These are phyloP conservation scores for Lentinula boryana DNA, from an alignment of 768 basidiomycete genomes.

Conservation along the genomic window DNA sequence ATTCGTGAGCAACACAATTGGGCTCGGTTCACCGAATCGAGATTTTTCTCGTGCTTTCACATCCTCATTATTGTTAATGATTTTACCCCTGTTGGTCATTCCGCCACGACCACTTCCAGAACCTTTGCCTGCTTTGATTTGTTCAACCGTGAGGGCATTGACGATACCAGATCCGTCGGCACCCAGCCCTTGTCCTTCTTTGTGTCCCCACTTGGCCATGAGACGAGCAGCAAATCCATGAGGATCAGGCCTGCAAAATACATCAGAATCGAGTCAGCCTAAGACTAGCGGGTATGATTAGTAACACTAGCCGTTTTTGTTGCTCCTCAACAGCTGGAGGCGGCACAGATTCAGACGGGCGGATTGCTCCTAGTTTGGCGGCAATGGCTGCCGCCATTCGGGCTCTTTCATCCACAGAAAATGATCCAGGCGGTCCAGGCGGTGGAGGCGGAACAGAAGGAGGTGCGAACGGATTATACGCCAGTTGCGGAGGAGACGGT, in stretches of 20 bases:
- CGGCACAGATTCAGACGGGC: constrained; percentile 15
- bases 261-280: neutral
- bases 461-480: constrained; percentile 69
- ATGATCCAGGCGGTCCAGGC: constrained; percentile 29
- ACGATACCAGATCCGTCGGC: constrained; percentile 81
- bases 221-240: constrained; percentile 77
- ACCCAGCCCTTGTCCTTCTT: constrained; percentile 90
- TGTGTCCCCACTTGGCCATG: constrained; percentile 97
- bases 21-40: constrained; percentile 83
- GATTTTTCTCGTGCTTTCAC: constrained; percentile 71
- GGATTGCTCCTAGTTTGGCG: constrained; percentile 58
- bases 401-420: constrained; percentile 56
- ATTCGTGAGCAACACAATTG: constrained; percentile 85
- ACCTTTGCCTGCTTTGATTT: constrained; percentile 38
- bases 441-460: constrained; percentile 52
- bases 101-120: constrained; percentile 22
- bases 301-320: constrained; percentile 2
- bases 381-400: constrained; percentile 82
- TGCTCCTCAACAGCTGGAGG: constrained; percentile 25
- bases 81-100: constrained; percentile 74
- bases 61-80: constrained; percentile 89
- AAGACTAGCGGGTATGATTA: neutral
- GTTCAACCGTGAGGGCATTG: constrained; percentile 82
- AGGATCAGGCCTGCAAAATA: constrained; percentile 43
- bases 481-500: constrained; percentile 34